phyloP scores from a whole-genome alignment of 2,329 filamentous ascomycete species.

The Ambrosiella cleistominuta region DNA sequence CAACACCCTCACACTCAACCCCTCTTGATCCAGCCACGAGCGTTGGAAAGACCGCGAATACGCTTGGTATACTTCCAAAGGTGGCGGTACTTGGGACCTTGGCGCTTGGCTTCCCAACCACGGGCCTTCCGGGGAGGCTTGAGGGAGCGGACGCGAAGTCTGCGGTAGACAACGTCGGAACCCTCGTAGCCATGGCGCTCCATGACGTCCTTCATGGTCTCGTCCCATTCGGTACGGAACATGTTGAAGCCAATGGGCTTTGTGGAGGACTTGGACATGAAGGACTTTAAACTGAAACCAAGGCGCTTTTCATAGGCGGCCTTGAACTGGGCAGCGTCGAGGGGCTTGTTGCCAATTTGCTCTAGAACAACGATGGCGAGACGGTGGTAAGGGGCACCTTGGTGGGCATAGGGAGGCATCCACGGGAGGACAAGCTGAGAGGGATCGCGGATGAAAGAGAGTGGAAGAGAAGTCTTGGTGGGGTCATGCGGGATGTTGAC shows the following conservation, averaged over 20 bases:
- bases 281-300: conserved; percentile 56
- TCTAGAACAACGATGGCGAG: conserved; percentile 69
- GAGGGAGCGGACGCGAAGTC: conserved; percentile 53
- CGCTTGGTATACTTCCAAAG: conserved; percentile 49
- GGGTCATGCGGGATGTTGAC: conserved; percentile 40
- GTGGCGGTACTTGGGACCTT: conserved; percentile 45
- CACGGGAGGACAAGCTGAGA: conserved; percentile 60
- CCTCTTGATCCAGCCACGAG: conserved; percentile 25
- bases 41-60: conserved; percentile 30
- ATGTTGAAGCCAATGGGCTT: conserved; percentile 65
- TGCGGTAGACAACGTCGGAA: conserved; percentile 69
- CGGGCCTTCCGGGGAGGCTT: conserved; percentile 43
- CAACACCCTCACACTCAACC: conserved; percentile 3
- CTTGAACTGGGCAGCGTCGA: conserved; percentile 42
- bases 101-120: conserved; percentile 49
- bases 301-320: conserved; percentile 38
- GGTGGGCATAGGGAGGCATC: conserved; percentile 73
- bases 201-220: conserved; percentile 77
- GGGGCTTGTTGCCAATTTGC: conserved; percentile 40
- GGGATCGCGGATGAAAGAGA: conserved; percentile 40
- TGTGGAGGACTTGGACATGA: conserved; percentile 52
- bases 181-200: conserved; percentile 55
- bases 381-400: conserved; percentile 81
- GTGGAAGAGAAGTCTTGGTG: conserved; percentile 41
- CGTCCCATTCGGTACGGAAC: conserved; percentile 83